A percentile compares a stretch with the other conserved stretches of the same genome.
phyloP scores from a whole-genome alignment of 768 basidiomycete genomes.

The Lentinula detonsa region DNA sequence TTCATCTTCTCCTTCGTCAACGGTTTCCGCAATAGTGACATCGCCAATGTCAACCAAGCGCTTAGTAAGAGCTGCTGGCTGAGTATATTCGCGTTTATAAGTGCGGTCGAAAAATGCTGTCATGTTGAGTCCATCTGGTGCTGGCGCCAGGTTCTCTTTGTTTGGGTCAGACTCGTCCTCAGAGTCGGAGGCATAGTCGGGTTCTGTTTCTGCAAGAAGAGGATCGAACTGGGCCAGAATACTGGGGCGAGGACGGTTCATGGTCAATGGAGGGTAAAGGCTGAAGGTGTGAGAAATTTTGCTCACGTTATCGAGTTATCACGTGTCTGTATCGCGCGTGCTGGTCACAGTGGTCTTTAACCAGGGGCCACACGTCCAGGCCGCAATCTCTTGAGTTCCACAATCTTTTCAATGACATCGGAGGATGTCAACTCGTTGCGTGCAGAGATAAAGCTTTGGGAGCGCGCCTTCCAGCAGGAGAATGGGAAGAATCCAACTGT shows the following conservation, averaged over 20 bases:
- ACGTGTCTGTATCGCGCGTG: not conserved
- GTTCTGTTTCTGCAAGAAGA: constrained; percentile 22
- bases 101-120: constrained; percentile 31
- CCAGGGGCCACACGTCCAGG: too few species aligned
- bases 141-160: constrained; percentile 39
- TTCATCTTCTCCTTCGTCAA: constrained; percentile 10
- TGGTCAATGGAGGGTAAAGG: not conserved
- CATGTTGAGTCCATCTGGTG: constrained; percentile 17
- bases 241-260: constrained; percentile 37
- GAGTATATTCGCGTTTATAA: constrained; percentile 17
- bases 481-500: constrained; percentile 58
- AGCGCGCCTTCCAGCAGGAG: constrained; percentile 53
- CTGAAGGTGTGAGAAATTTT: not conserved
- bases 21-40: constrained; percentile 33
- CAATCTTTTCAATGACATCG: constrained; percentile 7
- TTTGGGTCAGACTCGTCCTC: constrained; percentile 26
- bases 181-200: constrained; percentile 12
- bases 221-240: constrained; percentile 49
- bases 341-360: not conserved
- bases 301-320: not conserved
- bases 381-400: not conserved
- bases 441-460: constrained; percentile 74
- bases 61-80: constrained; percentile 25
- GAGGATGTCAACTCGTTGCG: constrained; percentile 45
- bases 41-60: constrained; percentile 48